Evolutionary conservation across 2,329 filamentous ascomycete genomes (phyloP).

Genomic region (Fusarium zealandicum): DNA sequence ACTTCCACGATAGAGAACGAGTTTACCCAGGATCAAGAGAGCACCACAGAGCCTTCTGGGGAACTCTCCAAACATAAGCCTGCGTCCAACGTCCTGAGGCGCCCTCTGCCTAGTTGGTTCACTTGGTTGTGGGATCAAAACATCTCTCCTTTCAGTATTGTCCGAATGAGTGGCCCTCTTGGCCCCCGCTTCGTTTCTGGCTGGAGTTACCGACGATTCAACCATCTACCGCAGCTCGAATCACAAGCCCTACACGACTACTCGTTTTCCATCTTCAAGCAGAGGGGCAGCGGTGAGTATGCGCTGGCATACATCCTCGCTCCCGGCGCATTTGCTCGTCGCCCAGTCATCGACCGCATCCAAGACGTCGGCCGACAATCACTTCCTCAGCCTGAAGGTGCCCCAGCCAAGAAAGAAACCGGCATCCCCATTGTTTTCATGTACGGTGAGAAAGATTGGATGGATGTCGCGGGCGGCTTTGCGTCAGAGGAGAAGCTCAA

Average conservation of each 20-base stretch:
- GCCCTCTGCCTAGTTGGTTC: slow-evolving; percentile 82
- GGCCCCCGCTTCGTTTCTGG: slow-evolving; percentile 92
- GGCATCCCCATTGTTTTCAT: slow-evolving; percentile 88
- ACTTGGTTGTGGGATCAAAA: slow-evolving; percentile 97
- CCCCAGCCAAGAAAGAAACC: slow-evolving; percentile 54
- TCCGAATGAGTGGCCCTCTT: slow-evolving; percentile 86
- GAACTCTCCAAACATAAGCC: slow-evolving; percentile 49
- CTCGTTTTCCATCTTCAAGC: slow-evolving; percentile 91
- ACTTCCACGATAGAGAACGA: slow-evolving; percentile 79
- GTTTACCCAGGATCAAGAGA: slow-evolving; percentile 76
- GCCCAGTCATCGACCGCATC: slow-evolving; percentile 86
- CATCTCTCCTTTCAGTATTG: slow-evolving; percentile 89
- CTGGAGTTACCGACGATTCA: slow-evolving; percentile 93
- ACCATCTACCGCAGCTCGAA: slow-evolving; percentile 81
- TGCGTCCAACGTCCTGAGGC: slow-evolving; percentile 47
- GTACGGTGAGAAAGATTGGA: slow-evolving; percentile 99
- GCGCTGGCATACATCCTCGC: slow-evolving; percentile 91
- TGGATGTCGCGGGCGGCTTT: slow-evolving; percentile 88
- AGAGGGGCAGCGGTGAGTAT: slow-evolving; percentile 92
- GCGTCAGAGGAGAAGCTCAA: slow-evolving; percentile 82
- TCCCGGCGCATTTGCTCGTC: slow-evolving; percentile 89
- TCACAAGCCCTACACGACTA: slow-evolving; percentile 89
- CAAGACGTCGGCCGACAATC: slow-evolving; percentile 82
- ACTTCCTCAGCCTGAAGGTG: slow-evolving; percentile 45
- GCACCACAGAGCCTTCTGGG: slow-evolving; percentile 50